Percentiles rank a stretch among this genome's conserved stretches.
Evolutionary conservation across 2,329 filamentous ascomycete species (phyloP).

Genomic region (Annulohypoxylon truncatum): DNA sequence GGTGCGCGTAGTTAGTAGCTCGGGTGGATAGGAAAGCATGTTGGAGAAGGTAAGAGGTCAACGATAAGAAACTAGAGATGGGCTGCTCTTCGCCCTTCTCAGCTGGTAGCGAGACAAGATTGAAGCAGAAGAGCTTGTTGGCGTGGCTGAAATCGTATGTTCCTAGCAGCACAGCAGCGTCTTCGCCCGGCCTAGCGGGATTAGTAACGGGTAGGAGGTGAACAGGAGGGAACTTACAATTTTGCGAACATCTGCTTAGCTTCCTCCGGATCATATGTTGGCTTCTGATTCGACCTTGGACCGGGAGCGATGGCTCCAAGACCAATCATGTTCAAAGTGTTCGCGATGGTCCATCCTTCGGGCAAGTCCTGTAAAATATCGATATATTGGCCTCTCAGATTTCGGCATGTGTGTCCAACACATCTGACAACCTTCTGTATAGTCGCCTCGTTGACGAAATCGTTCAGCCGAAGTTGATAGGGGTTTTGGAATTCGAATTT

Average conservation of each 20-base stretch:
- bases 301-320: constrained; percentile 80
- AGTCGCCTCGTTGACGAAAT: constrained; percentile 92
- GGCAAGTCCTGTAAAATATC: constrained; percentile 90
- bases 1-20: constrained; percentile 83
- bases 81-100: constrained; percentile 77
- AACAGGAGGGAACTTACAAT: constrained; percentile 68
- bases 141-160: constrained; percentile 94
- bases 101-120: constrained; percentile 73
- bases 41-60: constrained; percentile 92
- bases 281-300: constrained; percentile 68
- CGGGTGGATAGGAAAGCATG: constrained; percentile 88
- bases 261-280: constrained; percentile 78
- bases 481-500: constrained; percentile 99
- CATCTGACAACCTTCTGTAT: constrained; percentile 85
- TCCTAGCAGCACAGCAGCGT: constrained; percentile 83
- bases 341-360: constrained; percentile 86
- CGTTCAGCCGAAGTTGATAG: constrained; percentile 89
- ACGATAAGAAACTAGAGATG: constrained; percentile 83
- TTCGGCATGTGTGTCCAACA: constrained; percentile 77
- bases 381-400: constrained; percentile 79
- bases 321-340: constrained; percentile 85
- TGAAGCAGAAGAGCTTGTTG: constrained; percentile 95
- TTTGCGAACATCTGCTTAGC: constrained; percentile 83
- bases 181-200: constrained; percentile 74
- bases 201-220: constrained; percentile 45